Conservation (phyloP, 257 asterid species). For the Solanum tarapatanum region DNA sequence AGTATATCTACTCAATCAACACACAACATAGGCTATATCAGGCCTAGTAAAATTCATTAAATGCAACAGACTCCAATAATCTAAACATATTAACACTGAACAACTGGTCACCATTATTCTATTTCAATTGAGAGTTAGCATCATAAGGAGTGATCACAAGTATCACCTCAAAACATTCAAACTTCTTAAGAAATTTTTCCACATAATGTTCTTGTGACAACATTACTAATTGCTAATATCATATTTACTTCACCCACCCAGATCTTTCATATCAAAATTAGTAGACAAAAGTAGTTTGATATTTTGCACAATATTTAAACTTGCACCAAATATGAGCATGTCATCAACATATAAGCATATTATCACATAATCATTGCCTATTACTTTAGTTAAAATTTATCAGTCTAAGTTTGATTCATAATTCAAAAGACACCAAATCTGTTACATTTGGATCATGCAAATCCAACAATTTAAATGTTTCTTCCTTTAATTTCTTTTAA, state of each 20-base stretch:
- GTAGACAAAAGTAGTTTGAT: not conserved
- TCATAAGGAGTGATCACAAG: not conserved
- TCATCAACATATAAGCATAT: not conserved
- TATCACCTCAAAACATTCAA: not conserved
- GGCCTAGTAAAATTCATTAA: not conserved
- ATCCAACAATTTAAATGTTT: not conserved
- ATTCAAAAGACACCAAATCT: not conserved
- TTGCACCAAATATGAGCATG: not conserved
- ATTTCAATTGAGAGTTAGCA: not conserved
- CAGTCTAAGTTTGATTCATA: not conserved
- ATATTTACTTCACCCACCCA: not conserved
- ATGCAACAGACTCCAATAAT: not conserved
- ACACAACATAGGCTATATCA: not conserved
- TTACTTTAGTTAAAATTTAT: not conserved
- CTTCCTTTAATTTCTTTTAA: not conserved
- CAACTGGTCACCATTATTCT: not conserved
- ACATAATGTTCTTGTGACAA: not conserved
- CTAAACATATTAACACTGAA: not conserved
- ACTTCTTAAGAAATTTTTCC: not conserved
- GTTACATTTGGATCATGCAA: not conserved
- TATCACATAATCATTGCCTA: not conserved
- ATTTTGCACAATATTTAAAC: not conserved
- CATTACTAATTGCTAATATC: not conserved
- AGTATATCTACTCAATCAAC: not conserved
- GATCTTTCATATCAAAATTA: not conserved